Evolutionary conservation across 139 green algal species (phyloP), one percentile per base, ranked within the genome.

Genomic region (Picochlorum sp.): DNA sequence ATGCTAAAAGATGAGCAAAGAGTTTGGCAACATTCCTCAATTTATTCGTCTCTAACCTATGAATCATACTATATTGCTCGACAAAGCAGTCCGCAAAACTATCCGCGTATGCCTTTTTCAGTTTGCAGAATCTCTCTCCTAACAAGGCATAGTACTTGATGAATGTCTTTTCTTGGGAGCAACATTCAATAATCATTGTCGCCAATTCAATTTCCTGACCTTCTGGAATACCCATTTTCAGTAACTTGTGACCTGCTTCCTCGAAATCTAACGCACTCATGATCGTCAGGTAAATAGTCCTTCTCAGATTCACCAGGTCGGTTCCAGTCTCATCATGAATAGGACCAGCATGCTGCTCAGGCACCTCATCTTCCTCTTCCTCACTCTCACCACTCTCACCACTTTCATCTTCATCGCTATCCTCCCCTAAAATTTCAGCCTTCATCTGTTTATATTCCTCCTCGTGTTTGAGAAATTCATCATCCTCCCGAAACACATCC

Each of bases 221-320:
- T 1, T 59, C 63, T 2, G 72, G 67, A 49, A 79, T 74, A 57
- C 65, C 65, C 59, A 99, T 94, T 78, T 97, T 97, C 70, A 98
- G 82, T 70, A 99, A 86, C 80, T 99, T 99, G 83, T 99, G 94
- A 2, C 94, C 94, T n/a, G 91, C 90, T 83, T 99, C 94, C 81
- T 99, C 94, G 78, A 98, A 99, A 77, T 97, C 87, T 55, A 98
- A 70, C 4, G 79, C 85, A 4, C 75, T 88, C 94, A 99, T 99
- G 78, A 99, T 96, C 44, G 94, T 98, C 18, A 99, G 80, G 80
- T 99, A 99, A 73, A 99, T 98, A 45, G 94, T 98, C 26, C 94
- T 89, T 38, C 94, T 69, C 73, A 99, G 79, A 80, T 98, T 98
- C 51, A 98, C 88, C 55, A 95, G 66, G 75, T 97, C 88, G 32